phyloP scores from a whole-genome alignment of 768 basidiomycete genomes.

The Termitomyces sp. region DNA sequence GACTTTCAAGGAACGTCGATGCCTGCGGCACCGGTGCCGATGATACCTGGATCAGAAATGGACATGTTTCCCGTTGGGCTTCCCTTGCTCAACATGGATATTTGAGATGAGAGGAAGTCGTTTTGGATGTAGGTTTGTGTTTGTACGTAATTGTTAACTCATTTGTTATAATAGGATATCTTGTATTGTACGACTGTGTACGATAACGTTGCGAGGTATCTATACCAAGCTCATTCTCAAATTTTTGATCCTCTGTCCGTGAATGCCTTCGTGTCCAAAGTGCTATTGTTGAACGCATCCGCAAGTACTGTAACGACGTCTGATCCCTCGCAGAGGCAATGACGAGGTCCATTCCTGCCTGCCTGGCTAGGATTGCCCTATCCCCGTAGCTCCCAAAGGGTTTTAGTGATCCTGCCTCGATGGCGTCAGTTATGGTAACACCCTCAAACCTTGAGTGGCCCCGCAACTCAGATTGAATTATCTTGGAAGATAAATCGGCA shows the following conservation, averaged over 20 bases:
- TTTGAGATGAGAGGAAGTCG: background rate
- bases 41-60: slow-evolving; percentile 6
- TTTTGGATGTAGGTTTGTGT: background rate
- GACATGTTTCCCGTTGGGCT: slow-evolving; percentile 8
- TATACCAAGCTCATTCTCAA: background rate
- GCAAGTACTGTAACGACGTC: background rate
- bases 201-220: background rate
- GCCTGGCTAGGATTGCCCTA: background rate
- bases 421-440: background rate
- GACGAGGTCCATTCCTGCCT: background rate
- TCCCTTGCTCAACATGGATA: slow-evolving; percentile 8
- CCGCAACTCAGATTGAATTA: background rate
- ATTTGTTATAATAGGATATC: background rate
- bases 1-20: slow-evolving; percentile 10
- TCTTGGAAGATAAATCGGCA: background rate
- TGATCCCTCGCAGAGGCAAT: background rate
- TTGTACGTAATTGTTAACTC: background rate
- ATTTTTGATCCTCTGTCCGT: background rate
- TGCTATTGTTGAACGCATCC: background rate
- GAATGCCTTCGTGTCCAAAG: background rate
- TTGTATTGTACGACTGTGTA: background rate
- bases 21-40: slow-evolving; percentile 1
- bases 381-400: background rate
- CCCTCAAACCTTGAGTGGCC: background rate
- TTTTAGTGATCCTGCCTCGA: background rate